These are phyloP conservation scores for Corylus avellana DNA, from an alignment of 306 rosid genomes.

Conservation along the genomic window DNA sequence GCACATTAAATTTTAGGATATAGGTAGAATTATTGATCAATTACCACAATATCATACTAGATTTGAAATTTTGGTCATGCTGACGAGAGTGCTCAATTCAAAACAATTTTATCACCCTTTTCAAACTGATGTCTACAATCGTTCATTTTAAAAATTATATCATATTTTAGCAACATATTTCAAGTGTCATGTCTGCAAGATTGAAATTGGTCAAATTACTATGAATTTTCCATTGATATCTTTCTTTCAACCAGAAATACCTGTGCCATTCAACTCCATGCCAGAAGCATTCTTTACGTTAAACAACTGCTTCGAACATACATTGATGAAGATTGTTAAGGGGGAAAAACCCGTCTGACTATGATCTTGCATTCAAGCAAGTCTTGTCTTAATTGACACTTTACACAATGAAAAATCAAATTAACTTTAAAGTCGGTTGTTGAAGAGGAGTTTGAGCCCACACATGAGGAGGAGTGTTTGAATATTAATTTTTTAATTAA, in stretches of 20 bases:
- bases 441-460: too few species aligned
- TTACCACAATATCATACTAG: background rate
- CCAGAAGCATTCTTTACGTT: background rate
- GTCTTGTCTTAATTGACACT: too few species aligned
- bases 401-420: too few species aligned
- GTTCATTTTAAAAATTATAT: background rate
- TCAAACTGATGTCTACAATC: background rate
- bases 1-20: too few species aligned
- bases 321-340: too few species aligned
- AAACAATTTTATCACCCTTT: background rate
- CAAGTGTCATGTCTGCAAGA: background rate
- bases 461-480: too few species aligned
- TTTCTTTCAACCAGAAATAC: background rate
- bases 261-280: background rate
- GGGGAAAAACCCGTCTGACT: background rate
- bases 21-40: background rate
- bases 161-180: background rate
- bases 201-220: background rate
- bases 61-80: background rate
- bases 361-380: too few species aligned
- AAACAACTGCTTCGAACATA: background rate
- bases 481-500: too few species aligned
- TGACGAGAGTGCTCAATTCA: background rate
- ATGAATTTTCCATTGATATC: too few species aligned
- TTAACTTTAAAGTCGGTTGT: too few species aligned